These are phyloP conservation scores for Pugionium cornutum DNA, from an alignment of 345 rosid species.

Conservation along the genomic window DNA sequence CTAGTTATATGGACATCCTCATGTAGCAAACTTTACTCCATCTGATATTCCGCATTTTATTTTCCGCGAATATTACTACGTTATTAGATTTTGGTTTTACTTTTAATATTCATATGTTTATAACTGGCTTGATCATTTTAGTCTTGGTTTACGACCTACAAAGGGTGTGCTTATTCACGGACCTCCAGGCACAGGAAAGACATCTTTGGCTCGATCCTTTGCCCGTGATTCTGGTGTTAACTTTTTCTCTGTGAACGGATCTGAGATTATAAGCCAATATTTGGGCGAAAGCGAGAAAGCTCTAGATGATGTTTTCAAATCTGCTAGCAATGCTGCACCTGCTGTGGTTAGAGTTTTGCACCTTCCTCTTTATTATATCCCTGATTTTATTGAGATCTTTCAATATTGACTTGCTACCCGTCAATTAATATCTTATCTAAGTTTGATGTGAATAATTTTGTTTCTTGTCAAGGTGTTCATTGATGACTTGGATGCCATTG, in stretches of 20 bases:
- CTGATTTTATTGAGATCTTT: background rate
- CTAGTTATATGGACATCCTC: constrained; percentile 9
- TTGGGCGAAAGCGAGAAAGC: constrained; percentile 87
- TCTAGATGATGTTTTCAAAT: constrained; percentile 64
- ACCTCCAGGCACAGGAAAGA: constrained; percentile 93
- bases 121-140: constrained; percentile 47
- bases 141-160: constrained; percentile 77
- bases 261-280: constrained; percentile 69
- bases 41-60: background rate
- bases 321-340: constrained; percentile 69
- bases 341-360: constrained; percentile 68
- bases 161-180: constrained; percentile 97
- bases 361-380: constrained; percentile 2
- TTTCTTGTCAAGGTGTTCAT: constrained; percentile 63
- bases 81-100: background rate
- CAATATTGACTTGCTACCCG: constrained; percentile 3
- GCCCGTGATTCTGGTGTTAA: constrained; percentile 61
- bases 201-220: constrained; percentile 72
- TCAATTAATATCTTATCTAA: background rate
- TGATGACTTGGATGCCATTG: constrained; percentile 90
- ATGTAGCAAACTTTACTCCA: constrained; percentile 18
- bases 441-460: constrained; percentile 14
- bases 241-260: constrained; percentile 72
- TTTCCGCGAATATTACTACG: constrained; percentile 9
- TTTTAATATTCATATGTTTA: constrained; percentile 32